Base-by-base conservation (phyloP, 73 alveolate genomes). In the Breviolum minutum region DNA sequence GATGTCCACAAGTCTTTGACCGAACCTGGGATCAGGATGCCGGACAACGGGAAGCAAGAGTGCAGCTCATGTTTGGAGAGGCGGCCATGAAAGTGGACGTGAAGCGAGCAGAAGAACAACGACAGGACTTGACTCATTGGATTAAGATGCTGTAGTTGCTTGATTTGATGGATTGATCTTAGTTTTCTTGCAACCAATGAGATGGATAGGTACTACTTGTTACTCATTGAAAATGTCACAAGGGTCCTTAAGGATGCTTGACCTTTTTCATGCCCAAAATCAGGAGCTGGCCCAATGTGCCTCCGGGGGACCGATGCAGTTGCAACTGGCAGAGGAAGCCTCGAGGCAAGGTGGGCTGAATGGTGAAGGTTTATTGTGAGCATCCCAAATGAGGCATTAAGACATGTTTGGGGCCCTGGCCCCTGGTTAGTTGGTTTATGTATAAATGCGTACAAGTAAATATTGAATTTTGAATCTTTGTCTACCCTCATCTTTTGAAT, bases 251-350 rank as follows among this genome's bases (percentile, higher is more conserved):
- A n/a, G n/a, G n/a, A n/a, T n/a, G n/a, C 74, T 66, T 17, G 17
- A 66, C 17, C n/a, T n/a, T n/a, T n/a, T n/a, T n/a, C n/a, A 9
- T 24, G 40, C 1, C 32, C 1, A 13, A 32, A 13, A 1, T 9
- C 76, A 84, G 93, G 93, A 84, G 93, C n/a, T 84, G 93, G 93
- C 93, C 14, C 93, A 84, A 26, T 84, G 93, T 24, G 93, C 93
- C 73, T 84, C 93, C 1, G 93, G 93, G 0, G 93, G 93, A 61
- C 93, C 76, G 62, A 54, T 61, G 76, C 93, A 84, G 60, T 6
- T 84, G 62, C 76, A 54, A 60, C 54, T 84, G 93, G 93, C 93
- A 16, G 76, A 61, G 74, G 73, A 54, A 48, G 93, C 93, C 76
- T 8, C 62, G 93, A 84, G 76, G 91, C 91, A 40, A 3, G 60